Percentiles rank a stretch among this genome's conserved stretches.
phyloP scores from a whole-genome alignment of 2,329 filamentous ascomycete genomes.

The Thielaviopsis populi region DNA sequence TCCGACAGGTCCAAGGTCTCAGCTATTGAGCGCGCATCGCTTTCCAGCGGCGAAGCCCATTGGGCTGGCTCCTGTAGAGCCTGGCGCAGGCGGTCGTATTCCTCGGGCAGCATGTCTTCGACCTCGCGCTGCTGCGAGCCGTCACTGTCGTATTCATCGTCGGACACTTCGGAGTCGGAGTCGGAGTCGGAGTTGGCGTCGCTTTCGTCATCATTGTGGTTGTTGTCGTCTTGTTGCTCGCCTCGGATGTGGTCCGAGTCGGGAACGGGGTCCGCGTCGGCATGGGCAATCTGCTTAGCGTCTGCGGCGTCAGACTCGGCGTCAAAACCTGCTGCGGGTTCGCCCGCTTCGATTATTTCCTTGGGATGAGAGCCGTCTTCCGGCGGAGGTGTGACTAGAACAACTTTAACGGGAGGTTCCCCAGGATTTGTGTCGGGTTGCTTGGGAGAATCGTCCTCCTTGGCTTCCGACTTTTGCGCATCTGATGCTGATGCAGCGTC shows the following conservation, averaged over 20 bases:
- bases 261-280: no score
- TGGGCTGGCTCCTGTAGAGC: conserved; percentile 16
- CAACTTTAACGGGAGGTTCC: background rate
- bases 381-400: conserved; percentile 6
- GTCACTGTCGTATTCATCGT: conserved; percentile 8
- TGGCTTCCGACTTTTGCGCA: conserved; percentile 6
- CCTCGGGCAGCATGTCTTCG: conserved; percentile 9
- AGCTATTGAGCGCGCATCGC: conserved; percentile 13
- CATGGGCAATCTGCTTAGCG: background rate
- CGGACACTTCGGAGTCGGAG: background rate
- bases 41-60: background rate
- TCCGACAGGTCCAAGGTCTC: conserved; percentile 15
- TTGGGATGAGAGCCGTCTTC: conserved; percentile 3
- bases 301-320: background rate
- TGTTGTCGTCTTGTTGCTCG: background rate
- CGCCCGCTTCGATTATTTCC: background rate
- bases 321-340: background rate
- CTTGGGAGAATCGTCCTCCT: background rate
- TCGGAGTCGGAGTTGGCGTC: background rate
- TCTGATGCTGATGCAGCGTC: conserved; percentile 6
- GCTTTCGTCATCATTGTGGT: background rate
- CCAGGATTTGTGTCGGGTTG: background rate
- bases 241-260: background rate
- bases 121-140: conserved; percentile 9
- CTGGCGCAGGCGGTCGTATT: conserved; percentile 17